phyloP scores from a whole-genome alignment of 192 early-diverging fungal genomes.

The Rhizophagus clarus region DNA sequence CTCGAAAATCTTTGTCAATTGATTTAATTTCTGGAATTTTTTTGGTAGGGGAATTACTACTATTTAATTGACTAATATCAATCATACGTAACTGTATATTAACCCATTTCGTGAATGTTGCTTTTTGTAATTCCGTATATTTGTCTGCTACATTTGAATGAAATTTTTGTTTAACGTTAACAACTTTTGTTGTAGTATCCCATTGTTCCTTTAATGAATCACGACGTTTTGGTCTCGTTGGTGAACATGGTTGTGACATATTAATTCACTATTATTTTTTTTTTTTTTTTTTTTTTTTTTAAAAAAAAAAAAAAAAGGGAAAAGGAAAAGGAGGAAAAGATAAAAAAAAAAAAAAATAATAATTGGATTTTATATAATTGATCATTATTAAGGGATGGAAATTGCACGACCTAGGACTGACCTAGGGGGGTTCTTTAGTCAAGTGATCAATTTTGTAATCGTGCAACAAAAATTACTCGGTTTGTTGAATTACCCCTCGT shows the following conservation, averaged over 20 bases:
- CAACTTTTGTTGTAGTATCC: conserved; percentile 28
- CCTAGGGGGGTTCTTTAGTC: too few species aligned
- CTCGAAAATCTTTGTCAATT: conserved; percentile 29
- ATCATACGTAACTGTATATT: conserved; percentile 27
- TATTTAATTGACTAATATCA: background rate
- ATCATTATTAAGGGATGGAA: too few species aligned
- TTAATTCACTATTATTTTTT: background rate
- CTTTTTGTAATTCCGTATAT: conserved; percentile 23
- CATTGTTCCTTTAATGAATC: conserved; percentile 22
- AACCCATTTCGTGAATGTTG: conserved; percentile 29
- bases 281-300: too few species aligned
- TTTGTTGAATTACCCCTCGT: too few species aligned
- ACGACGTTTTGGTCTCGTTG: conserved; percentile 19
- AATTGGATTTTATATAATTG: too few species aligned
- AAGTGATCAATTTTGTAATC: too few species aligned
- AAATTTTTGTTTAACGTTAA: conserved; percentile 25
- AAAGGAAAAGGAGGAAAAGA: background rate
- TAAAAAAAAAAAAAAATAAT: too few species aligned
- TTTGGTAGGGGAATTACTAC: background rate
- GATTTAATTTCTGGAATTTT: conserved; percentile 28
- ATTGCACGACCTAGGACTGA: too few species aligned
- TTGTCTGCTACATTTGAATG: background rate
- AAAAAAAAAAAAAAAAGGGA: background rate
- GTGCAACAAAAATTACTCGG: too few species aligned
- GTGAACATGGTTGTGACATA: background rate